phyloP scores from a whole-genome alignment of 768 basidiomycete genomes.

The Termitomyces sp. region DNA sequence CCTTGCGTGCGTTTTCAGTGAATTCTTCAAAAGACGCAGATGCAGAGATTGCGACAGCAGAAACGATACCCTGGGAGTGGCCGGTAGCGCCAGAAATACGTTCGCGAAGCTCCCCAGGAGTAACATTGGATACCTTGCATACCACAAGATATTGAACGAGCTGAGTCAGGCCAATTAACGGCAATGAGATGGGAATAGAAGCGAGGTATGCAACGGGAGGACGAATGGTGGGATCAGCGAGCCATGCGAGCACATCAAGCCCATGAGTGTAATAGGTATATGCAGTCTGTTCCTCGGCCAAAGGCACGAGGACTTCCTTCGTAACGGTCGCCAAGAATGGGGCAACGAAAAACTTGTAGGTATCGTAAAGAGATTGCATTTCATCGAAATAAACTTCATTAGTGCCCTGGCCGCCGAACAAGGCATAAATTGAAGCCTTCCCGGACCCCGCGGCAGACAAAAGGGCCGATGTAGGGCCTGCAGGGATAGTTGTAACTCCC shows the following conservation, averaged over 20 bases:
- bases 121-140: conserved; percentile 68
- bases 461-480: conserved; percentile 60
- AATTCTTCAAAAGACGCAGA: conserved; percentile 75
- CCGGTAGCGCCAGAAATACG: conserved; percentile 86
- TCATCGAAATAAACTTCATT: conserved; percentile 99
- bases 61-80: conserved; percentile 95
- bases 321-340: conserved; percentile 65
- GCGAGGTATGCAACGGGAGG: conserved; percentile 85
- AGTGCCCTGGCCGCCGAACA: conserved; percentile 97
- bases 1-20: conserved; percentile 71
- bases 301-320: conserved; percentile 61
- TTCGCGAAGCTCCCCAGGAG: conserved; percentile 74
- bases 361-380: conserved; percentile 85
- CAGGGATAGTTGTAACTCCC: conserved; percentile 49
- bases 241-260: conserved; percentile 81
- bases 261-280: conserved; percentile 73
- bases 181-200: conserved; percentile 90
- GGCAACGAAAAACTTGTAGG: conserved; percentile 82
- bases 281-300: conserved; percentile 54
- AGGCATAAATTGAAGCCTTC: conserved; percentile 76
- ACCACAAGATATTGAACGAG: conserved; percentile 87
- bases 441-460: conserved; percentile 55
- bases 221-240: conserved; percentile 60
- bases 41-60: conserved; percentile 84
- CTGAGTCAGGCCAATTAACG: conserved; percentile 94